Evolutionary conservation across 495 filamentous ascomycete genomes (phyloP).

Genomic region (Aspergillus olivimuriae): DNA sequence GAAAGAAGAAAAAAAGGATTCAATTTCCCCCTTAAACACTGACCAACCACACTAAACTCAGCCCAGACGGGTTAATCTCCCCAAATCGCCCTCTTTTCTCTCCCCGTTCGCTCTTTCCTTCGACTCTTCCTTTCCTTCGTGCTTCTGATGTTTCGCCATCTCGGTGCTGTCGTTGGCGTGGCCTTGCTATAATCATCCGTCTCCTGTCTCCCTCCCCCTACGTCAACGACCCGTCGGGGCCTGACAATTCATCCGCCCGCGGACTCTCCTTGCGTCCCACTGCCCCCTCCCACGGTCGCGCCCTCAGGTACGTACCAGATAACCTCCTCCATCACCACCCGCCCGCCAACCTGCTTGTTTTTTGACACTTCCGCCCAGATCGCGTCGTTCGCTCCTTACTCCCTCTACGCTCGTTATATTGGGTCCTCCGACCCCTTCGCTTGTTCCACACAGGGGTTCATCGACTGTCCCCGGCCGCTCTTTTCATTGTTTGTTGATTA

Average conservation of each 20-base stretch:
- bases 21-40: too few species aligned
- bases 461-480: slow-evolving; percentile 32
- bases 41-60: slow-evolving; percentile 5
- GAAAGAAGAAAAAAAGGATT: too few species aligned
- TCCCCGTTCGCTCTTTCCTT: slow-evolving; percentile 1
- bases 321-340: slow-evolving; percentile 6
- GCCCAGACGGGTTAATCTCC: too few species aligned
- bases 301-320: slow-evolving; percentile 20
- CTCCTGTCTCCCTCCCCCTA: slow-evolving; percentile 12
- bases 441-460: slow-evolving; percentile 5
- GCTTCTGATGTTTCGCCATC: slow-evolving; percentile 23
- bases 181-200: slow-evolving; percentile 9
- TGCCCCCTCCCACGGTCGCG: slow-evolving; percentile 27
- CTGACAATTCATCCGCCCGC: slow-evolving; percentile 17
- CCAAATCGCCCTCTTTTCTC: slow-evolving; percentile 2
- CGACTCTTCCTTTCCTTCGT: slow-evolving; percentile 7
- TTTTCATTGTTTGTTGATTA: slow-evolving; percentile 16
- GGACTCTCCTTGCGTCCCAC: slow-evolving; percentile 29
- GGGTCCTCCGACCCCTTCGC: slow-evolving; percentile 8
- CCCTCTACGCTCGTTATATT: slow-evolving; percentile 28
- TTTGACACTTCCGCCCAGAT: slow-evolving; percentile 17
- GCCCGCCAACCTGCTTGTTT: slow-evolving; percentile 5
- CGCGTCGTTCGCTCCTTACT: slow-evolving; percentile 38
- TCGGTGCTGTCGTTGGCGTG: slow-evolving; percentile 30
- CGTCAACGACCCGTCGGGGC: slow-evolving; percentile 26